phyloP scores from a whole-genome alignment of 345 rosid species.

The Eucalyptus cloeziana region DNA sequence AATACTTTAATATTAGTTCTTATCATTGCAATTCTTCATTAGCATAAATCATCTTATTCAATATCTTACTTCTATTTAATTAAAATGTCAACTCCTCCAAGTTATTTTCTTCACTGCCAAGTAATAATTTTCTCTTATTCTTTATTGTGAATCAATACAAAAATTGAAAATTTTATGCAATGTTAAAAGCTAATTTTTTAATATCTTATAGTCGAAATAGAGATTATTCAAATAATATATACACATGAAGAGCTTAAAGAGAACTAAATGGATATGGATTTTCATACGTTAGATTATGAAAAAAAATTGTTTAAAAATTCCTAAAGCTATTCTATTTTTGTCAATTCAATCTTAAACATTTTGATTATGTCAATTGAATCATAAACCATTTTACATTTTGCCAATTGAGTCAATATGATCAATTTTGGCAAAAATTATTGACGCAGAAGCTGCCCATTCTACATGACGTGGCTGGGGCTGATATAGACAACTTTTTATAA shows the following conservation, averaged over 20 bases:
- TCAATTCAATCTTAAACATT: too few species aligned
- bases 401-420: too few species aligned
- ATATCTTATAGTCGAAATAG: not conserved
- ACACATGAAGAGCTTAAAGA: not conserved
- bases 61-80: not conserved
- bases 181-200: not conserved
- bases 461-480: accelerated
- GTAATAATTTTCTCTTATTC: not conserved
- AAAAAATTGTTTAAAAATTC: too few species aligned
- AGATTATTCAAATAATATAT: not conserved
- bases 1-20: not conserved
- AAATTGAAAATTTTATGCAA: not conserved
- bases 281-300: not conserved
- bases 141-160: not conserved
- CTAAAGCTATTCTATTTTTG: too few species aligned
- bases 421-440: too few species aligned
- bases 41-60: not conserved
- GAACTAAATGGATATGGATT: not conserved
- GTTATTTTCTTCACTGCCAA: not conserved
- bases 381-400: too few species aligned
- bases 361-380: too few species aligned
- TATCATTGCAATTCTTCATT: not conserved
- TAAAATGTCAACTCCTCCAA: not conserved
- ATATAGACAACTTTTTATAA: too few species aligned
- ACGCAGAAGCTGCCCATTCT: too few species aligned